Base-by-base conservation (phyloP, 2,329 filamentous ascomycete species). In the Xylaria sp. region DNA sequence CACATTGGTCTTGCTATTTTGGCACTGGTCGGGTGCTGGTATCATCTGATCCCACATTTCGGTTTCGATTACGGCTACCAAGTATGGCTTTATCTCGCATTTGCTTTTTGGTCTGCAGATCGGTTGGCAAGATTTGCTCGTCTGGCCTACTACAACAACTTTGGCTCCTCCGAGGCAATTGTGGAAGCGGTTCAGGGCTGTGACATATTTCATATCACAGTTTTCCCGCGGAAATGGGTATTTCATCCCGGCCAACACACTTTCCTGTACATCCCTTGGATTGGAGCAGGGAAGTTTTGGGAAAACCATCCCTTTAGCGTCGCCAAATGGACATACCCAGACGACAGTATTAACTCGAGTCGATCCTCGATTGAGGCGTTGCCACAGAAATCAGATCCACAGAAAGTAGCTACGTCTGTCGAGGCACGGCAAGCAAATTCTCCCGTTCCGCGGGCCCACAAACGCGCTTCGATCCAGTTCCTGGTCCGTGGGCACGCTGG, bases 1-100 rank as follows among this genome's bases (percentile, higher is more conserved):
- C 74, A 76, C 47, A 73, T 76, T 37, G 23, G 65, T 2, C 57
- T 75, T 1, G 68, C 69, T 8, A 67, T 75, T 7, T 33, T 74
- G 3, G 66, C 72, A 12, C 51, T 75, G 11, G 49, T 72, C 25
- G 70, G 65, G 2, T 72, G 68, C 31, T 73, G 69, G 60, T 70
- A 68, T 45, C 71, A 73, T 49, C 60, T 73, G 1, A 61, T 67
- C 21, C 57, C 67, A 25, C 71, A 69, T 47, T 73, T 67, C 31
- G 61, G 63, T 14, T 63, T 65, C 28, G 31, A 61, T 28, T 71
- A 66, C 49, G 71, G 71, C 6, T 73, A 73, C 33, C 68, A 73
- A 56, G 67, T 68, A 9, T 73, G 71, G 71, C 52, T 71, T 1
- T 71, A 70, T 52, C 67, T 71, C 51, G 64, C 62, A 40, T 71